A percentile compares a stretch with the other conserved stretches of the same genome.
These are phyloP conservation scores for Cylindrotheca closterium DNA, from an alignment of 108 stramenopile species.

Conservation along the genomic window DNA sequence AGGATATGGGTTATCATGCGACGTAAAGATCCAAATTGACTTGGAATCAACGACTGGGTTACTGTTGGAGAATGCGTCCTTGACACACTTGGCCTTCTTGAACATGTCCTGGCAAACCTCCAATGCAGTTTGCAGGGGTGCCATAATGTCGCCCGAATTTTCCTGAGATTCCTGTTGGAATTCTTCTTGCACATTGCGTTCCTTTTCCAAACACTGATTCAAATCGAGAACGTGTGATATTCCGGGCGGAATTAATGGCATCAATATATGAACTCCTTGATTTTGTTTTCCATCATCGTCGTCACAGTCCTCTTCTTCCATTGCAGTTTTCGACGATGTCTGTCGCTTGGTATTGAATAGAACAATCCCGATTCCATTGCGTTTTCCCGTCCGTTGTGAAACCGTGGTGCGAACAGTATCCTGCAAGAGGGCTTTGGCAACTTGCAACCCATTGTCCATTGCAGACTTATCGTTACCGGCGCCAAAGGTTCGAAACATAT, in stretches of 20 bases:
- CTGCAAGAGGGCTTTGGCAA: not conserved
- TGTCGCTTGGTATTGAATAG: not conserved
- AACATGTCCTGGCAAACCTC: slow-evolving; percentile 51
- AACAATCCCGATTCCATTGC: not conserved
- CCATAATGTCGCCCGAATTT: not conserved
- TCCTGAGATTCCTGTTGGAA: slow-evolving; percentile 32
- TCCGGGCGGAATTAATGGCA: slow-evolving; percentile 64
- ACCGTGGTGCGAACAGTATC: not conserved
- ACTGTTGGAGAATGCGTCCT: slow-evolving; percentile 30
- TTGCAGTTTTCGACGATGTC: not conserved
- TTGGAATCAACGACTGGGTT: slow-evolving; percentile 51
- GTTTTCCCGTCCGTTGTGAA: not conserved
- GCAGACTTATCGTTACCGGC: not conserved
- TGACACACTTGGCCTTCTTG: slow-evolving; percentile 44
- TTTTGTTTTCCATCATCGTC: slow-evolving; percentile 28
- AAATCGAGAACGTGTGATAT: slow-evolving; percentile 33
- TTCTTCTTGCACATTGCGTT: slow-evolving; percentile 49
- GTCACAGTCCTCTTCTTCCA: slow-evolving; percentile 19
- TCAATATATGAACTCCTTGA: slow-evolving; percentile 45
- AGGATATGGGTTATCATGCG: slow-evolving; percentile 49
- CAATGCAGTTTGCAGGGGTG: slow-evolving; percentile 39
- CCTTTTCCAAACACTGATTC: slow-evolving; percentile 14
- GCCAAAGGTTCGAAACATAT: not conserved
- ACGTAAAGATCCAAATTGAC: slow-evolving; percentile 79
- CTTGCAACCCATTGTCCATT: not conserved